Base-by-base conservation (phyloP, 1,139 yeast genomes). In the Candida gigantensis region DNA sequence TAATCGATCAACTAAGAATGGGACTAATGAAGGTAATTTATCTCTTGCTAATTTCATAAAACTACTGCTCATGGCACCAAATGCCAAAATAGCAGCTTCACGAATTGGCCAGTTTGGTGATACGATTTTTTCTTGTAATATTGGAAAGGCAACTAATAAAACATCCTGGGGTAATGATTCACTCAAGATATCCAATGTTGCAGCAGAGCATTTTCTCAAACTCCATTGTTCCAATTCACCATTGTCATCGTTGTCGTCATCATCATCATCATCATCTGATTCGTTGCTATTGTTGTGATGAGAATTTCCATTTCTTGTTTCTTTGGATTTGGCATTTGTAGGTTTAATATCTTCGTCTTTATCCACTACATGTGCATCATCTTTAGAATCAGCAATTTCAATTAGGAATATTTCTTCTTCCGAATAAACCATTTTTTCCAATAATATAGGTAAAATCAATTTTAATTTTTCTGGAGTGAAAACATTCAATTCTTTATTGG, bases 51-150 rank as follows among this genome's bases (percentile, higher is more conserved):
- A 73, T 39, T 83, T 86, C 37, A 83, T 70, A 50, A 95, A 89
- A 49, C 96, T 95, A 49, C 84, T 89, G 26, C 95, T 86, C 52
- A 90, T 83, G 20, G 98, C 98, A 42, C 98, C 98, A 57, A 92
- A 77, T 1, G 97, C 97, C 36, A 92, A 71, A 25, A 92, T 90
- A 1, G 97, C 82, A 2, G 97, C 95, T 58, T 92, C 98, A 44
- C 97, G 76, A 10, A 84, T 78, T 27, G 86, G 86, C 98, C 98
- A 92, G 42, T 82, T 77, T 4, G 69, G 63, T 2, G 88, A 76
- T 5, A 76, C 74, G 37, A 92, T 79, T 40, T 81, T 77, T 35
- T 77, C 80, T 55, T 86, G 86, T 37, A 92, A 68, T 14, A 83
- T 66, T 3, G 98, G 97, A 45, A 90, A 70, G 1, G 88, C 73